Conservation (phyloP, 1,284 basidiomycete genomes). For the Cryptococcus sp. region DNA sequence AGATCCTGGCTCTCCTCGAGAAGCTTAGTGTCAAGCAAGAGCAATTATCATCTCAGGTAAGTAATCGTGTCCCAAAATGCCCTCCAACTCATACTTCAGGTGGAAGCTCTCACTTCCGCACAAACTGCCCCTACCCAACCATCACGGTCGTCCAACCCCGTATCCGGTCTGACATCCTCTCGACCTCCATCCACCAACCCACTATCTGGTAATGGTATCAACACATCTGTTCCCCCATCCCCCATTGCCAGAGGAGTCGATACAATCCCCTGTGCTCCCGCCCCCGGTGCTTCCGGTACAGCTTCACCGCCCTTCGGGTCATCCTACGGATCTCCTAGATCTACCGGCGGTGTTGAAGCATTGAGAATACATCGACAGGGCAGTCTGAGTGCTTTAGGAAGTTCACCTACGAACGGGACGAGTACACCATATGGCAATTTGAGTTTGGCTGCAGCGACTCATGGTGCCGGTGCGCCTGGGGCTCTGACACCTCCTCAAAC, state of each 20-base stretch:
- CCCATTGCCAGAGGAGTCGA: constrained; percentile 7
- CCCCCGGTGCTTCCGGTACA: not conserved
- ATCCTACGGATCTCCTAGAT: constrained; percentile 1
- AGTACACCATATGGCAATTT: constrained; percentile 28
- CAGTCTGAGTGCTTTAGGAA: not conserved
- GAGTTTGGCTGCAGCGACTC: constrained; percentile 16
- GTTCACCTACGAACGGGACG: constrained; percentile 3
- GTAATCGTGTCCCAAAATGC: not conserved
- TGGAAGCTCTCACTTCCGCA: constrained; percentile 8
- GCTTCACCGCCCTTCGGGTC: constrained; percentile 7
- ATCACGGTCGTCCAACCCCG: constrained; percentile 3
- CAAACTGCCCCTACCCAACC: not conserved
- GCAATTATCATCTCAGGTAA: constrained; percentile 29
- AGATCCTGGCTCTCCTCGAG: constrained; percentile 30
- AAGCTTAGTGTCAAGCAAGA: constrained; percentile 35
- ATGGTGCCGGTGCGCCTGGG: constrained; percentile 20
- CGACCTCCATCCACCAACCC: constrained; percentile 1
- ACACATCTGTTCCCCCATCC: constrained; percentile 10
- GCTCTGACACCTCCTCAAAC: constrained; percentile 9
- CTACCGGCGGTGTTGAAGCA: constrained; percentile 22
- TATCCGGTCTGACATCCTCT: constrained; percentile 5
- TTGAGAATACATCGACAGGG: constrained; percentile 11
- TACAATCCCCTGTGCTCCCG: constrained; percentile 9
- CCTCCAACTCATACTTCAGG: constrained; percentile 5
- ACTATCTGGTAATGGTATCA: constrained; percentile 7